Evolutionary conservation across 345 rosid genomes (phyloP).

Genomic region (Hibiscus trionum): DNA sequence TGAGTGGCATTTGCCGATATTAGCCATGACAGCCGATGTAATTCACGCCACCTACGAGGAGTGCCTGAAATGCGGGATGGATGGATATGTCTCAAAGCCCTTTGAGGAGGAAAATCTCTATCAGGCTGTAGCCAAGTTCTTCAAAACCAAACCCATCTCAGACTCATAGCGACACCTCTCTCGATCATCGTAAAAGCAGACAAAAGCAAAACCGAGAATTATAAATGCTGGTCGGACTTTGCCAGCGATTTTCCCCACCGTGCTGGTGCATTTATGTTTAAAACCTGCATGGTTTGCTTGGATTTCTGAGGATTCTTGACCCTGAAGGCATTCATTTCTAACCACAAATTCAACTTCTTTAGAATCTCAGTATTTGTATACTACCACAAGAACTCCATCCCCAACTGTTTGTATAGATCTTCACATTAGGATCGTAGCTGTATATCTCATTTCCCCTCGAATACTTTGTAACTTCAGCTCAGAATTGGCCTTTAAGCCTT

Average conservation of each 20-base stretch:
- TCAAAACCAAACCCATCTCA: conserved; percentile 40
- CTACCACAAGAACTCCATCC: conserved; percentile 17
- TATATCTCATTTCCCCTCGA: conserved; percentile 16
- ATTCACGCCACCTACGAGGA: conserved; percentile 83
- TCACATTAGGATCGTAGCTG: conserved; percentile 16
- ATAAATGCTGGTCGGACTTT: background rate
- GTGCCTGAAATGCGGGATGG: conserved; percentile 90
- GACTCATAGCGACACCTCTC: conserved; percentile 13
- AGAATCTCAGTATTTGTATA: conserved; percentile 25
- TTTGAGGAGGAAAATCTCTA: conserved; percentile 92
- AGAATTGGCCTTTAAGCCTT: background rate
- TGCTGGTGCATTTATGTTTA: conserved; percentile 23
- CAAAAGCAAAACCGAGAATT: background rate
- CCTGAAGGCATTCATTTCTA: conserved; percentile 17
- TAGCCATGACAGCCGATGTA: conserved; percentile 98
- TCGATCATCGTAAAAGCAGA: background rate
- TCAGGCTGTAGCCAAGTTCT: conserved; percentile 78
- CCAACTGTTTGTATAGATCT: conserved; percentile 32
- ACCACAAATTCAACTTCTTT: conserved; percentile 23
- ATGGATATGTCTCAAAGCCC: conserved; percentile 92
- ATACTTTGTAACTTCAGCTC: background rate
- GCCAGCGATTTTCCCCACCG: conserved; percentile 33
- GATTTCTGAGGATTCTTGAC: background rate
- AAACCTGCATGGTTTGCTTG: background rate
- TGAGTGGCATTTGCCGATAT: conserved; percentile 70